Percentiles rank a stretch among this genome's conserved stretches.
These are phyloP conservation scores for Talaromyces amestolkiae DNA, from an alignment of 2,329 filamentous ascomycete genomes.

Conservation along the genomic window DNA sequence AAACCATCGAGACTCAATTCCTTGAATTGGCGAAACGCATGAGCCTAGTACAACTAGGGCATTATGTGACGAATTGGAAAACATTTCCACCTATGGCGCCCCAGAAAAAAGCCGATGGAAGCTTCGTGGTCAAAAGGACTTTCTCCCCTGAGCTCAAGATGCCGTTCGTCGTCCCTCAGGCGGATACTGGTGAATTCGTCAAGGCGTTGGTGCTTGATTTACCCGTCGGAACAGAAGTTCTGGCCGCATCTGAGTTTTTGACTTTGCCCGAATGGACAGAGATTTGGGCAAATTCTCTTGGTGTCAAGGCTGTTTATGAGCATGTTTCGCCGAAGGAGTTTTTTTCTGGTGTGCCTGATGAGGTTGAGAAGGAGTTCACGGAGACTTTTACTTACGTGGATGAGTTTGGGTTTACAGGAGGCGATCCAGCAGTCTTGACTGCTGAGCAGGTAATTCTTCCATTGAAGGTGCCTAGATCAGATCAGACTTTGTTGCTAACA, in stretches of 20 bases:
- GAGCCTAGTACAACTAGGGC: conserved; percentile 4
- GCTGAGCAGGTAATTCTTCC: not conserved
- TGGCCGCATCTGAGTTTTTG: conserved; percentile 4
- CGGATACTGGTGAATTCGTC: conserved; percentile 4
- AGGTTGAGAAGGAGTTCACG: not conserved
- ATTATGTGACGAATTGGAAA: conserved; percentile 13
- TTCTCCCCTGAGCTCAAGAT: not conserved
- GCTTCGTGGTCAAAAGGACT: conserved; percentile 1
- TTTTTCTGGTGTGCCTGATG: not conserved
- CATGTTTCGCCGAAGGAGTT: not conserved
- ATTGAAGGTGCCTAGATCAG: not conserved
- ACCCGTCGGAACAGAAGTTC: not conserved
- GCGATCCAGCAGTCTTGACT: not conserved
- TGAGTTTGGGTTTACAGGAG: conserved; percentile 7
- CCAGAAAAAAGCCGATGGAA: conserved; percentile 1
- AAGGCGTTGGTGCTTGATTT: conserved; percentile 5
- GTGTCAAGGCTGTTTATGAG: conserved; percentile 9
- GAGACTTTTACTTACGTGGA: not conserved
- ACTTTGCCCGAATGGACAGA: conserved; percentile 11
- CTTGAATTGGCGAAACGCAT: conserved; percentile 31
- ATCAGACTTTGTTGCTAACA: not conserved
- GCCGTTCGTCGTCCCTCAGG: conserved; percentile 8
- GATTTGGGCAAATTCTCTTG: conserved; percentile 5
- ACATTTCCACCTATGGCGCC: not conserved
- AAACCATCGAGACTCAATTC: conserved; percentile 42